Conservation (phyloP, 208 protist genomes). For the Acanthamoeba quina region DNA sequence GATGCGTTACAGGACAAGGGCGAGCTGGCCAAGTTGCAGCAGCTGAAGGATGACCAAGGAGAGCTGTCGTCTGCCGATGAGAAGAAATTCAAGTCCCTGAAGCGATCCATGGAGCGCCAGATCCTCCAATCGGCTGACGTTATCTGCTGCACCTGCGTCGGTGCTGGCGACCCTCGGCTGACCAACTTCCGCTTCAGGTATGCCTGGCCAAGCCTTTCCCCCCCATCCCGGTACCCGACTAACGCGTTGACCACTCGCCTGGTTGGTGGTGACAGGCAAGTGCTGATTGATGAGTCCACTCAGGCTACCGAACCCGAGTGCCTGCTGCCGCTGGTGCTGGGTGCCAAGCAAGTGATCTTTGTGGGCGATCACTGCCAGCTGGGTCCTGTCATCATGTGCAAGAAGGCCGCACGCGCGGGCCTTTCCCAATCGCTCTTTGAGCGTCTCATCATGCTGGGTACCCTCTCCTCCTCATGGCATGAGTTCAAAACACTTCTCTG, state of each 20-base stretch:
- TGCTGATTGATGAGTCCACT: slow-evolving; percentile 98
- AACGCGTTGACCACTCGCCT: background rate
- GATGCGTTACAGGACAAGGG: slow-evolving; percentile 17
- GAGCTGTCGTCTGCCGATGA: slow-evolving; percentile 91
- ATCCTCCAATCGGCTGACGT: slow-evolving; percentile 95
- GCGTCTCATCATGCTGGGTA: slow-evolving; percentile 93
- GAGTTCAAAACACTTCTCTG: background rate
- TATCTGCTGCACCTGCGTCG: slow-evolving; percentile 96
- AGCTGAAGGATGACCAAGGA: slow-evolving; percentile 91
- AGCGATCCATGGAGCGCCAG: slow-evolving; percentile 87
- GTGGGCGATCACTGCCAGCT: slow-evolving; percentile 98
- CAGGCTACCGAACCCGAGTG: slow-evolving; percentile 97
- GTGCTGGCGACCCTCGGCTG: slow-evolving; percentile 94
- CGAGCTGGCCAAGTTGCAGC: slow-evolving; percentile 91
- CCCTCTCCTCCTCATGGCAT: background rate
- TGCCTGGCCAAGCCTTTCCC: background rate
- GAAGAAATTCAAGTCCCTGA: slow-evolving; percentile 86
- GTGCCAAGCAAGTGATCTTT: slow-evolving; percentile 94
- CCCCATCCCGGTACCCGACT: background rate
- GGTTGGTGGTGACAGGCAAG: slow-evolving; percentile 77
- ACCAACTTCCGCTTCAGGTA: slow-evolving; percentile 90
- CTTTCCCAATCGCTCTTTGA: slow-evolving; percentile 97
- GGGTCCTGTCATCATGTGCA: slow-evolving; percentile 96
- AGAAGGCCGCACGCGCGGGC: slow-evolving; percentile 94
- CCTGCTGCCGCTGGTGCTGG: slow-evolving; percentile 96